Evolutionary conservation across 805 yeast species (phyloP), one percentile per base, ranked within the genome.

Genomic region (Zygoascus bituminiphila): DNA sequence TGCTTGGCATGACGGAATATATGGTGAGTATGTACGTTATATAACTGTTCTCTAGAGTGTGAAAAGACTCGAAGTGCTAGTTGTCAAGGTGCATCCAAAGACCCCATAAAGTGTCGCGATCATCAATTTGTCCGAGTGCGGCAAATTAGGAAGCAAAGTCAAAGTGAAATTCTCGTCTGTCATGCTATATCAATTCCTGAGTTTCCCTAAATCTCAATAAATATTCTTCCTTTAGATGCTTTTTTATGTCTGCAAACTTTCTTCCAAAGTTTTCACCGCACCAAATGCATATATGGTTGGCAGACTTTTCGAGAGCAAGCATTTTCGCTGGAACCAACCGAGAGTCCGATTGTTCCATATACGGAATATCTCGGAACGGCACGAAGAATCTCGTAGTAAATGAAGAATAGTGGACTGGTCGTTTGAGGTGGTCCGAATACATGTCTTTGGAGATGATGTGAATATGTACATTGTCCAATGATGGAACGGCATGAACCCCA

Each of bases 401-500:
- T 2, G 88, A 80, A 58, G 81, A 81, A 62, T 78, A 85, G 62
- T 86, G 95, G 48, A 70, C 73, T 51, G 73, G 76, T 55, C 78
- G 69, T 61, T 84, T 85, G 66, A 85, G 48, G 22, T 69, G 57
- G 0, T 65, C 65, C 8, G 84, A 76, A 54, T 68, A 57, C 57
- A 82, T 74, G 62, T 86, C 95, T 44, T 66, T 69, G 0, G 88
- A 79, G 43, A 86, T 70, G 21, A 86, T 77, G 65, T 86, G 95
- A 17, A 86, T 67, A 58, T 86, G 95, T 41, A 85, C 57, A 60
- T 86, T 84, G 36, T 63, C 64, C 73, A 85, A 61, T 0, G 88
- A 81, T 2, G 95, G 95, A 1, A 73, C 73, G 4, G 84, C 63
- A 63, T 86, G 95, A 22, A 84, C 72, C 0, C 94, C 91, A 7